These are phyloP conservation scores for Fusarium burgessii DNA, from an alignment of 2,329 filamentous ascomycete species.

Conservation along the genomic window DNA sequence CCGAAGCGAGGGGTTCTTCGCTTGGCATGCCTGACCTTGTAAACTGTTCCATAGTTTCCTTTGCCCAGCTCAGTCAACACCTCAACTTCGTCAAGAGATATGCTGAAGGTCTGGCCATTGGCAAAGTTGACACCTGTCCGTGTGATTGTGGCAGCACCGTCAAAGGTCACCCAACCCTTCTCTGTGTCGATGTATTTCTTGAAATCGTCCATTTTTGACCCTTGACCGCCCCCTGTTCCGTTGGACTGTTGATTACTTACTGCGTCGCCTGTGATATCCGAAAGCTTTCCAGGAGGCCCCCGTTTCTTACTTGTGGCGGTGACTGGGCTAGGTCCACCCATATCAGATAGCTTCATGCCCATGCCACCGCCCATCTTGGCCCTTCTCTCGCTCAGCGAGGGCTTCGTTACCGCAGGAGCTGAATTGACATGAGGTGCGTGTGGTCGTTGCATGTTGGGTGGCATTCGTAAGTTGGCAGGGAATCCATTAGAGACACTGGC, in stretches of 20 bases:
- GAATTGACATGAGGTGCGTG: constrained; percentile 64
- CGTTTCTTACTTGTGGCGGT: constrained; percentile 45
- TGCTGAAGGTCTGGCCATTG: constrained; percentile 88
- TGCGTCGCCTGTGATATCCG: constrained; percentile 53
- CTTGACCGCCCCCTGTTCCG: constrained; percentile 49
- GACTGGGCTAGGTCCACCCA: constrained; percentile 48
- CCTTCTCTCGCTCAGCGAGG: constrained; percentile 75
- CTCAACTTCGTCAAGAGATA: constrained; percentile 95
- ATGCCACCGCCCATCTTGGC: constrained; percentile 54
- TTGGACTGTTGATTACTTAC: constrained; percentile 47
- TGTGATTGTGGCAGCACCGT: constrained; percentile 90
- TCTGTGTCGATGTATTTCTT: constrained; percentile 90
- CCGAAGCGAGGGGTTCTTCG: constrained; percentile 69
- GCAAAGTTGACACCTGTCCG: constrained; percentile 92
- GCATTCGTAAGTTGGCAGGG: constrained; percentile 58
- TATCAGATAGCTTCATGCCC: constrained; percentile 70
- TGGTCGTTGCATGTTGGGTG: constrained; percentile 57
- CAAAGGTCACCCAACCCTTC: constrained; percentile 90
- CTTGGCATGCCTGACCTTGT: constrained; percentile 91
- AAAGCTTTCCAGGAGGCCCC: constrained; percentile 57
- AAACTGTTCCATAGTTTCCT: constrained; percentile 98
- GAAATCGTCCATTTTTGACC: constrained; percentile 69
- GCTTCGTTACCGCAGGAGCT: constrained; percentile 63
- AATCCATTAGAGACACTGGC: constrained; percentile 58
- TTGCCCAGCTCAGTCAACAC: constrained; percentile 94